Evolutionary conservation across 805 yeast species (phyloP).

Genomic region (Nakazawaea wickerhamii): DNA sequence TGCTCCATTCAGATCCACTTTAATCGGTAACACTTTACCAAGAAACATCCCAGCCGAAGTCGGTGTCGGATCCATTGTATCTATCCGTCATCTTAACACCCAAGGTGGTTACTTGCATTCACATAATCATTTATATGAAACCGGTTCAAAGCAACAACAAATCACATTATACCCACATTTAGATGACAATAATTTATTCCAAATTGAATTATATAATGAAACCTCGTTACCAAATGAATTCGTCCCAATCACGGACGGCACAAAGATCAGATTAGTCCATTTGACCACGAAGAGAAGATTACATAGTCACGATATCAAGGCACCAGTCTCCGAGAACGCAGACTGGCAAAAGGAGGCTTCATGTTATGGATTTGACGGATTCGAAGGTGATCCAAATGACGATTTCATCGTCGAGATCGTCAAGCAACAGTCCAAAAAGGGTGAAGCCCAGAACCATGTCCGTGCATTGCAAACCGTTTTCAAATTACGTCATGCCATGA

Average conservation of each 20-base stretch:
- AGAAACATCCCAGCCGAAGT: slow-evolving; percentile 54
- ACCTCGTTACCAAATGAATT: slow-evolving; percentile 52
- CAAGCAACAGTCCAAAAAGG: slow-evolving; percentile 41
- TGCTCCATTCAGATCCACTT: slow-evolving; percentile 62
- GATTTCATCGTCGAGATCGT: slow-evolving; percentile 76
- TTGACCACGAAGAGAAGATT: slow-evolving; percentile 54
- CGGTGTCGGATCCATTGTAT: slow-evolving; percentile 64
- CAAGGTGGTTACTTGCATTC: slow-evolving; percentile 81
- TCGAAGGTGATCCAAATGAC: slow-evolving; percentile 79
- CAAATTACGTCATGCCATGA: slow-evolving; percentile 73
- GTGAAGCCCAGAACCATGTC: slow-evolving; percentile 48
- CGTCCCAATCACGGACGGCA: slow-evolving; percentile 59
- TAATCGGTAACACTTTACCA: slow-evolving; percentile 59
- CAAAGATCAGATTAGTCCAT: slow-evolving; percentile 66
- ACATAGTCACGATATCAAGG: slow-evolving; percentile 79
- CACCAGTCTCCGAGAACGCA: slow-evolving; percentile 60
- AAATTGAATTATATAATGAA: slow-evolving; percentile 60
- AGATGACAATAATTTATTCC: slow-evolving; percentile 71
- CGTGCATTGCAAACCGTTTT: slow-evolving; percentile 66
- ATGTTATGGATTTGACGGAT: slow-evolving; percentile 71
- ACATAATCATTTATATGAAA: slow-evolving; percentile 64
- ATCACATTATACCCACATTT: slow-evolving; percentile 74
- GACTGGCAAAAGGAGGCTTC: slow-evolving; percentile 87
- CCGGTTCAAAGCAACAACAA: slow-evolving; percentile 84
- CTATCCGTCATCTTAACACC: slow-evolving; percentile 65